A percentile compares a stretch with the other conserved stretches of the same genome.
Evolutionary conservation across 495 filamentous ascomycete species (phyloP).

Genomic region (Penicillium crystallinum): DNA sequence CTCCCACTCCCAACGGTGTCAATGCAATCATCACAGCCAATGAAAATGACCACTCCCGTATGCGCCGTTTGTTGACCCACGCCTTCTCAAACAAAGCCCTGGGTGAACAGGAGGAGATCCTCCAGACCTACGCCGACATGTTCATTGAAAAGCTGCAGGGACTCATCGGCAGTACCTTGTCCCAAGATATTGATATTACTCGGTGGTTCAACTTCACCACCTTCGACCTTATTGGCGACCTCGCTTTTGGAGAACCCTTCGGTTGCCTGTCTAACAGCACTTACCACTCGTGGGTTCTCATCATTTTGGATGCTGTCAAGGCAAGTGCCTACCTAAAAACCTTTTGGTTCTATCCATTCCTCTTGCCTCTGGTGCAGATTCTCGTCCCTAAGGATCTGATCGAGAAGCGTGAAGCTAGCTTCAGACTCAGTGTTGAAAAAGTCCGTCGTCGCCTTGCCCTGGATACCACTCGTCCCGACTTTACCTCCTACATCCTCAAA

Average conservation of each 20-base stretch:
- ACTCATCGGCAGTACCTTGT: slow-evolving; percentile 21
- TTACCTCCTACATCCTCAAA: slow-evolving; percentile 33
- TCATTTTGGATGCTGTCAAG: slow-evolving; percentile 25
- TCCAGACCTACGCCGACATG: slow-evolving; percentile 38
- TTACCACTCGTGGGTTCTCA: slow-evolving; percentile 45
- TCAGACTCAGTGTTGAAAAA: slow-evolving; percentile 37
- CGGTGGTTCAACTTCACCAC: slow-evolving; percentile 40
- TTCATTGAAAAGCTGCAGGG: slow-evolving; percentile 22
- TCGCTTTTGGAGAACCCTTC: slow-evolving; percentile 43
- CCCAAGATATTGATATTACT: slow-evolving; percentile 25
- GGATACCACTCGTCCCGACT: slow-evolving; percentile 27
- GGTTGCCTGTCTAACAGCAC: slow-evolving; percentile 40
- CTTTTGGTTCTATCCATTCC: slow-evolving; percentile 29
- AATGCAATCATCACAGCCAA: slow-evolving; percentile 33
- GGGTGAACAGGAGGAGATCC: slow-evolving; percentile 42
- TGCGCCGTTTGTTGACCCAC: slow-evolving; percentile 41
- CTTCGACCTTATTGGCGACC: slow-evolving; percentile 47
- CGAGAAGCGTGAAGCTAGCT: slow-evolving; percentile 23
- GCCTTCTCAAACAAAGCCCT: slow-evolving; percentile 49
- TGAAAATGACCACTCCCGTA: slow-evolving; percentile 39
- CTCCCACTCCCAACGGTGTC: slow-evolving; percentile 21
- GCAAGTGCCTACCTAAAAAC: slow-evolving; percentile 28
- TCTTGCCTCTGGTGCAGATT: slow-evolving; percentile 23
- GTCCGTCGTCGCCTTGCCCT: slow-evolving; percentile 34
- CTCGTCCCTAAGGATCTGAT: slow-evolving; percentile 20